Evolutionary conservation across 169 alveolate genomes (phyloP), one percentile per base, ranked within the genome.

Genomic region (Plasmodium billcollinsi): DNA sequence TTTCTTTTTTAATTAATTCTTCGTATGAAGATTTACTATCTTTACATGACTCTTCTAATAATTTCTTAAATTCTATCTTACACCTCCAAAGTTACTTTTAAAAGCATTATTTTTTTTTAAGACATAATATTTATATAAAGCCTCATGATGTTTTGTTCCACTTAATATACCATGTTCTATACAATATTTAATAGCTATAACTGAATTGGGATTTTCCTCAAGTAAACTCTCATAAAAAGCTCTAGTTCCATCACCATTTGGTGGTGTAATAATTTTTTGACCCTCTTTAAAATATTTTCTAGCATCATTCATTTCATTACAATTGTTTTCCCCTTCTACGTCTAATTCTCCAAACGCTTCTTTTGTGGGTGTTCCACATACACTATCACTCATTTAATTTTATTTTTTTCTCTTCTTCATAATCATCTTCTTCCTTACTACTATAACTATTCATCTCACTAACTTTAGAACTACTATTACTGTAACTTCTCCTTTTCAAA

Each of bases 201-300:
- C 88, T 76, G 98, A 95, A 90, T 95, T 93, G 21, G 97, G 98
- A 91, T 96, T 95, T 70, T 96, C 98, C 26, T 96, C 96, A 56
- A 88, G 94, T 21, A 96, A 90, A 63, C 97, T 95, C 86, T 96
- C 98, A 85, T 96, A 96, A 89, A 96, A 96, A 18, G 97, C 98
- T 33, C 98, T 86, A 2, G 98, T 96, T 2, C 97, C 98, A 71
- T 96, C 98, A 15, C 98, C 98, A 95, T 95, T 96, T 2, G 98
- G 98, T 20, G 98, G 98, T 1, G 98, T 96, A 67, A 96, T 95
- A 93, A 88, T 91, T 52, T 95, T 96, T 73, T 96, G 98, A 0
- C 98, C 98, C 49, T 92, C 95, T 69, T 94, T 95, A 90, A 95
- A 95, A 62, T 88, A 94, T 45, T 90, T 93, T 58, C 94, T 71